These are phyloP conservation scores for Ogataea angusta DNA, from an alignment of 805 yeast genomes.

Conservation along the genomic window DNA sequence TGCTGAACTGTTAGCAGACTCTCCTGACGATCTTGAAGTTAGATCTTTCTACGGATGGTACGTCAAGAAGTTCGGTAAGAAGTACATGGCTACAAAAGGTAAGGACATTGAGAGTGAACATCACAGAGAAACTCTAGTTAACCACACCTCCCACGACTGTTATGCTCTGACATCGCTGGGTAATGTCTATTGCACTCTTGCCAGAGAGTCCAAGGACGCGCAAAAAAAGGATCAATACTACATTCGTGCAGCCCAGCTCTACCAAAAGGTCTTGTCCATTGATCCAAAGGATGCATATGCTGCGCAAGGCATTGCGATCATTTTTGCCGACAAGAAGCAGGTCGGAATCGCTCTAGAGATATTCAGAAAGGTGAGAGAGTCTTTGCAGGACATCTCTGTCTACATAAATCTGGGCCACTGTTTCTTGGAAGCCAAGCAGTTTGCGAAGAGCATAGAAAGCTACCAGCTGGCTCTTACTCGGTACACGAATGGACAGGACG, in stretches of 20 bases:
- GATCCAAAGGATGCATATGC: constrained; percentile 90
- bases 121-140: constrained; percentile 79
- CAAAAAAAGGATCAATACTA: constrained; percentile 69
- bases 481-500: constrained; percentile 60
- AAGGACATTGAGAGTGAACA: constrained; percentile 67
- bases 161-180: constrained; percentile 90
- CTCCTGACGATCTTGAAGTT: constrained; percentile 68
- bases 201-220: constrained; percentile 66
- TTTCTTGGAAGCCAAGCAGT: constrained; percentile 76
- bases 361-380: constrained; percentile 84
- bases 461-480: constrained; percentile 77
- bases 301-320: constrained; percentile 95
- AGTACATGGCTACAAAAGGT: constrained; percentile 44
- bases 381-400: constrained; percentile 78
- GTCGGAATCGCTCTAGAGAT: constrained; percentile 76
- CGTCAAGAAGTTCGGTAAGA: constrained; percentile 56
- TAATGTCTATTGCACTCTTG: constrained; percentile 78
- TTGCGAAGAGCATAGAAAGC: constrained; percentile 79
- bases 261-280: constrained; percentile 78
- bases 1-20: constrained; percentile 47
- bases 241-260: constrained; percentile 87
- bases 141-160: constrained; percentile 80
- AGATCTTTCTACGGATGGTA: constrained; percentile 94
- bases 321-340: constrained; percentile 82
- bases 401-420: constrained; percentile 88